phyloP scores from a whole-genome alignment of 2,329 filamentous ascomycete species.

The Paecilomyces fulvus region DNA sequence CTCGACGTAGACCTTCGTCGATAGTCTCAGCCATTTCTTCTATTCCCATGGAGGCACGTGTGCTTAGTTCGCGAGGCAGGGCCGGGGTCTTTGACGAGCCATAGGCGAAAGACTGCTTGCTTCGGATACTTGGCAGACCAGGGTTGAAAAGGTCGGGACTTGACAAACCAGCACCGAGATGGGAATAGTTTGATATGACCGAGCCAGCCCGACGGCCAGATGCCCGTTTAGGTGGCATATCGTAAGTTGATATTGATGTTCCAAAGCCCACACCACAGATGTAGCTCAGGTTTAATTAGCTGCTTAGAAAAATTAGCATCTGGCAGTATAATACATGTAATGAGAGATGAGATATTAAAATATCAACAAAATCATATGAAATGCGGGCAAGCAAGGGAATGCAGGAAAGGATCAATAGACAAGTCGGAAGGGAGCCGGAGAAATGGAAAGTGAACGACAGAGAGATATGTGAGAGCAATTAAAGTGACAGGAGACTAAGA shows the following conservation, averaged over 20 bases:
- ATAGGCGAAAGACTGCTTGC: conserved; percentile 33
- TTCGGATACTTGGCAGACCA: conserved; percentile 28
- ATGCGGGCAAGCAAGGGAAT: background rate
- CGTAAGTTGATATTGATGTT: background rate
- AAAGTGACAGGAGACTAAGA: background rate
- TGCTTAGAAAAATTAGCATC: background rate
- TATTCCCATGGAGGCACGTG: conserved; percentile 20
- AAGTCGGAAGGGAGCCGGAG: background rate
- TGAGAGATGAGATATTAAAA: background rate
- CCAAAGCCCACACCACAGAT: background rate
- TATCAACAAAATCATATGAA: background rate
- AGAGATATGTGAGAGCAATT: background rate
- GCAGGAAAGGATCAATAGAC: background rate
- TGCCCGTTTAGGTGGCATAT: conserved; percentile 16
- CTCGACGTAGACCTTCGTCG: conserved; percentile 19
- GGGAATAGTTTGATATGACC: conserved; percentile 5
- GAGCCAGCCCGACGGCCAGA: conserved; percentile 10
- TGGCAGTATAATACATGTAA: background rate
- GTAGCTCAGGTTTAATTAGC: background rate
- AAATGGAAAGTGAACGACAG: background rate
- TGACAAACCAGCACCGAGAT: conserved; percentile 5
- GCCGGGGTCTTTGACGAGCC: conserved; percentile 27
- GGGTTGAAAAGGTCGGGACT: conserved; percentile 17
- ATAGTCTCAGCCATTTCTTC: conserved; percentile 25
- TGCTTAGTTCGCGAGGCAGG: conserved; percentile 26